These are phyloP conservation scores for Volutella citrinella DNA, from an alignment of 2,329 filamentous ascomycete genomes.

Conservation along the genomic window DNA sequence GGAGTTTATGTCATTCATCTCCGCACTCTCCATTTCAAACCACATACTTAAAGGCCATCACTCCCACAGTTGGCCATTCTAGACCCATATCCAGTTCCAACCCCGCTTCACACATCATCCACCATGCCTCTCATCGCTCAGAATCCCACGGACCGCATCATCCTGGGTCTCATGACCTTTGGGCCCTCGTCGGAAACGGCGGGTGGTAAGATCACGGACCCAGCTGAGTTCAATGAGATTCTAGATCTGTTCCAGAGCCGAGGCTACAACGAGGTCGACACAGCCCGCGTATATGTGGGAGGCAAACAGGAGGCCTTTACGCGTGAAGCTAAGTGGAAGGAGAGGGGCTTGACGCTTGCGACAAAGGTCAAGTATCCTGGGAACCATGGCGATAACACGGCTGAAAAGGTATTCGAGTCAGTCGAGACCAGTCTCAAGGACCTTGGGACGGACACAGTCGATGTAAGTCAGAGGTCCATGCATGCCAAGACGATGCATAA, in stretches of 20 bases:
- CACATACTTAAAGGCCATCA: too few relatives aligned
- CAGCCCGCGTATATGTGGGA: slow-evolving; percentile 70
- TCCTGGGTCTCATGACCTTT: slow-evolving; percentile 87
- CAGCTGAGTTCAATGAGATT: slow-evolving; percentile 64
- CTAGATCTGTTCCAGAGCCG: slow-evolving; percentile 74
- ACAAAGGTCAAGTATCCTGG: slow-evolving; percentile 71
- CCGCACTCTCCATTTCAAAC: not conserved
- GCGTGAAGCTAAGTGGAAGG: slow-evolving; percentile 70
- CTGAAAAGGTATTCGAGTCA: slow-evolving; percentile 60
- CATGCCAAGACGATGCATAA: not conserved
- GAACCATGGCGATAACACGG: slow-evolving; percentile 57
- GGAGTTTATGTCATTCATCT: too few relatives aligned
- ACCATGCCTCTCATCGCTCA: slow-evolving; percentile 47
- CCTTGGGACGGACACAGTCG: slow-evolving; percentile 69
- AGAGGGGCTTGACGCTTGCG: slow-evolving; percentile 72
- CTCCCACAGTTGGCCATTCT: too few relatives aligned
- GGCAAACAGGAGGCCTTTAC: slow-evolving; percentile 79
- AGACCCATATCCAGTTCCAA: too few relatives aligned
- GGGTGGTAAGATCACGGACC: slow-evolving; percentile 69
- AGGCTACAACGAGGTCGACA: slow-evolving; percentile 84
- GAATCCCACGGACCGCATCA: slow-evolving; percentile 60
- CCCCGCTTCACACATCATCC: too few relatives aligned
- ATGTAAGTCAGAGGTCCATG: slow-evolving; percentile 42
- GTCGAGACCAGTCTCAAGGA: slow-evolving; percentile 69
- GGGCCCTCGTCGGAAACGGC: slow-evolving; percentile 57